Base-by-base conservation (phyloP, 306 rosid species). In the Phaseolus lunatus region DNA sequence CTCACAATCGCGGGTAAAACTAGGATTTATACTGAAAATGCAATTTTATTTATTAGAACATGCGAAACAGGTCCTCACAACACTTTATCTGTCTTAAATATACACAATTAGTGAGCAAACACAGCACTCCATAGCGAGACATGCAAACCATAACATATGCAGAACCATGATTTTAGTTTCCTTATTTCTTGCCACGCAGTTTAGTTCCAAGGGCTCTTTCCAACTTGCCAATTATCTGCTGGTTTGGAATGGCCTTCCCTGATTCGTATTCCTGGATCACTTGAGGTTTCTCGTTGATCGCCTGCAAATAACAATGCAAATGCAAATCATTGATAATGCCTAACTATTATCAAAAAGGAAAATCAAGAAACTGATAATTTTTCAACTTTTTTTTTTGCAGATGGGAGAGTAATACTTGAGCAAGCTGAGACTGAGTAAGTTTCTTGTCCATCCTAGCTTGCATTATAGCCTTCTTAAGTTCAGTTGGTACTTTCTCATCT, bases 221-320 rank as follows among this genome's bases (percentile, higher is more conserved):
- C 72, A 92, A 80, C 87, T 92, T 92, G 52, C 84, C 80, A 66
- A 92, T 92, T 20, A 92, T 88, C 90, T 90, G 97, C 83, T 92
- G 96, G 70, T 90, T 92, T 77, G 96, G 97, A 78, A 92, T 92
- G 7, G 96, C 97, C 69, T 92, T 92, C 18, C 97, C 96, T 19
- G 93, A 89, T 53, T 92, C 96, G 2, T 92, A 92, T 85, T 92
- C 97, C 85, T 92, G 94, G 83, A 90, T 89, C 65, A 92, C 79
- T 83, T 92, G 97, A 67, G 97, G 97, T 81, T 92, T 92, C 97
- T 92, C 97, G 75, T 92, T 92, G 81, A 92, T 90, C n/a, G 90
- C 23, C 97, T 92, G 84, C 76, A 47, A 69, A 19, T 11, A 63
- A 44, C 19, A 23, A 79, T 19, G 49, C 10, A 23, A 20, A 75